A percentile compares a stretch with the other conserved stretches of the same genome.
Conservation (phyloP, 768 basidiomycete genomes). For the Mycena galopus region DNA sequence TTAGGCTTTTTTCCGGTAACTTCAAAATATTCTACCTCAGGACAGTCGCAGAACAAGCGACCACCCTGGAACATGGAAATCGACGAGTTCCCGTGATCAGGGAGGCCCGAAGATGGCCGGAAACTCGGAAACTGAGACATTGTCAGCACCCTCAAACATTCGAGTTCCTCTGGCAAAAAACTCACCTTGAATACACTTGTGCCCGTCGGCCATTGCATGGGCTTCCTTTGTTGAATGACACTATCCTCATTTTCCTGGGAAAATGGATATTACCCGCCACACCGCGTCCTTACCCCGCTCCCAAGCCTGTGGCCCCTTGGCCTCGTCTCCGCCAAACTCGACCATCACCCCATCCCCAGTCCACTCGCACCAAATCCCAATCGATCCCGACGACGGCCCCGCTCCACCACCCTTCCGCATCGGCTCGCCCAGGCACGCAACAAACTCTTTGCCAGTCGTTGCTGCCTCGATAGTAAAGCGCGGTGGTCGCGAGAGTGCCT, state of each 20-base stretch:
- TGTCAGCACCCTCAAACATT: no score
- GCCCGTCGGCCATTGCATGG: no score
- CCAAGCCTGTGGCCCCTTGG: conserved; percentile 88
- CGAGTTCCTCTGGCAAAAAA: no score
- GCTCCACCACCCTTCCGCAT: conserved; percentile 91
- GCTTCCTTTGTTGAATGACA: no score
- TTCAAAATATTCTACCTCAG: no score
- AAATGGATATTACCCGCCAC: conserved; percentile 71
- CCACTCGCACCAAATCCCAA: conserved; percentile 97
- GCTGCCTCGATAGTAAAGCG: conserved; percentile 58
- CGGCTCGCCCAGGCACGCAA: conserved; percentile 84
- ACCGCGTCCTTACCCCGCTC: conserved; percentile 85
- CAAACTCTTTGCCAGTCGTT: conserved; percentile 84
- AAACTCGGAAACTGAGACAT: no score
- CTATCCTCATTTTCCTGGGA: not conserved
- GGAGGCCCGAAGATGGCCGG: no score
- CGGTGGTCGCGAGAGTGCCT: conserved; percentile 50
- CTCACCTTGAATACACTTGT: no score
- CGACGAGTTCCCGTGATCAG: no score
- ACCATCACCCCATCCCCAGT: conserved; percentile 84
- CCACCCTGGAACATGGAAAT: no score
- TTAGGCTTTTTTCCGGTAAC: no score
- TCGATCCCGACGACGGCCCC: conserved; percentile 86
- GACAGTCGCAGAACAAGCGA: no score
- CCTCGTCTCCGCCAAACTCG: conserved; percentile 85